phyloP scores from a whole-genome alignment of 306 rosid species.

The Medicago truncatula region DNA sequence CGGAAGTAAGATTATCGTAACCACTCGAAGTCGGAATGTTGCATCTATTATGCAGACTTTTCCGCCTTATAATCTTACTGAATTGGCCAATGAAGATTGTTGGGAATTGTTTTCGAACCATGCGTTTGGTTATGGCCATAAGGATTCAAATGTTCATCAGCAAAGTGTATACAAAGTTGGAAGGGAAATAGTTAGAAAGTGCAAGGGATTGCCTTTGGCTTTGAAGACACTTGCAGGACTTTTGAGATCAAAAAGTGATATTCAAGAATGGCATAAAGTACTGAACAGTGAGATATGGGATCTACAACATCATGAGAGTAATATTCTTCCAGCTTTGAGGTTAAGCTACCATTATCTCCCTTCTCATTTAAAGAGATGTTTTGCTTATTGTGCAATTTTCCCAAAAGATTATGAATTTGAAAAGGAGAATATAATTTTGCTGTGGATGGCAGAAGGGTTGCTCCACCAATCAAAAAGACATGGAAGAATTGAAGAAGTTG shows the following conservation, averaged over 20 bases:
- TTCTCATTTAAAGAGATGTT: slow-evolving; percentile 53
- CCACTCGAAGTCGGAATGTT: slow-evolving; percentile 42
- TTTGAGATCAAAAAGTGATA: slow-evolving; percentile 44
- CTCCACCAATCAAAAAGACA: slow-evolving; percentile 39
- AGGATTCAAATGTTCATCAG: slow-evolving; percentile 16
- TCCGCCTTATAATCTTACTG: slow-evolving; percentile 40
- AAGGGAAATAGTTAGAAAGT: slow-evolving; percentile 47
- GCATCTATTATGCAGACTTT: slow-evolving; percentile 52
- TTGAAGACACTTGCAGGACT: slow-evolving; percentile 54
- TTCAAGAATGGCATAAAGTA: slow-evolving; percentile 45
- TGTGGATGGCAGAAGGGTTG: slow-evolving; percentile 59
- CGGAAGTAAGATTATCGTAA: slow-evolving; percentile 52
- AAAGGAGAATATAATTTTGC: slow-evolving; percentile 47
- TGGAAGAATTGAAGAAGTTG: slow-evolving; percentile 48
- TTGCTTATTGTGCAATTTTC: slow-evolving; percentile 54
- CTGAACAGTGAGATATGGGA: slow-evolving; percentile 55
- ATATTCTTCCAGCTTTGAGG: slow-evolving; percentile 54
- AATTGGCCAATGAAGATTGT: slow-evolving; percentile 41
- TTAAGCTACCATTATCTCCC: slow-evolving; percentile 54
- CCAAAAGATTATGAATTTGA: slow-evolving; percentile 49
- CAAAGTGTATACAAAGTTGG: slow-evolving; percentile 40
- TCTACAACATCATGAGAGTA: slow-evolving; percentile 42
- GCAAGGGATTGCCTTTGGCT: slow-evolving; percentile 55
- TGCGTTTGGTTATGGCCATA: slow-evolving; percentile 39
- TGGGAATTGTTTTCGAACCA: slow-evolving; percentile 51